A percentile compares a stretch with the other conserved stretches of the same genome.
These are phyloP conservation scores for Geosmithia putterillii DNA, from an alignment of 2,329 filamentous ascomycete genomes.

Conservation along the genomic window DNA sequence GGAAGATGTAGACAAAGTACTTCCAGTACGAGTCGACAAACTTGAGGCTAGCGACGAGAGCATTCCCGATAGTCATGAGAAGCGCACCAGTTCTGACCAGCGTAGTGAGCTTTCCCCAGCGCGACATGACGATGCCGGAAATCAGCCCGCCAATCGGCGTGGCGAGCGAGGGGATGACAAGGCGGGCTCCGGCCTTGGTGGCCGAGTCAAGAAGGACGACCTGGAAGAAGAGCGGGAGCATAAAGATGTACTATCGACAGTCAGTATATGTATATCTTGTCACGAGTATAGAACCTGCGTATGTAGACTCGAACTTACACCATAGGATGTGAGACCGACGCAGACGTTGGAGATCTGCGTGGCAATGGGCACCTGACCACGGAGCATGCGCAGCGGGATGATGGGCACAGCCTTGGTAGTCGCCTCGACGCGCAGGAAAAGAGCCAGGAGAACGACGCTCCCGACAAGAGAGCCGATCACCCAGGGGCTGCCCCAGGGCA, in stretches of 20 bases:
- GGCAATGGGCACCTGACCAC: constrained; percentile 38
- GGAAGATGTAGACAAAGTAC: constrained; percentile 44
- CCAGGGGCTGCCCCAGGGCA: constrained; percentile 36
- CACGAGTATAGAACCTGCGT: background rate
- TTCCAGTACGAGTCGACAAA: constrained; percentile 39
- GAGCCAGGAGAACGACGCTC: constrained; percentile 26
- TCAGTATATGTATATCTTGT: background rate
- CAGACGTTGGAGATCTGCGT: constrained; percentile 48
- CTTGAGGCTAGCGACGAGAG: constrained; percentile 33
- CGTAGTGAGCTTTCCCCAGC: constrained; percentile 36
- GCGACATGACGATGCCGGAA: constrained; percentile 46
- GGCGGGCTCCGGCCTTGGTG: constrained; percentile 49
- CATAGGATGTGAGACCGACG: constrained; percentile 48
- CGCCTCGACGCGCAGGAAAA: constrained; percentile 36
- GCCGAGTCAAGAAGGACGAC: constrained; percentile 52
- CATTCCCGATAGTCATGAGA: constrained; percentile 41
- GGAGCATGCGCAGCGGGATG: constrained; percentile 43
- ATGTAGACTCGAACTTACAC: constrained; percentile 27
- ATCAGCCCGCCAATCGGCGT: constrained; percentile 43
- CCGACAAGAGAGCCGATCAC: constrained; percentile 31
- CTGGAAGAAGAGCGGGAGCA: constrained; percentile 59
- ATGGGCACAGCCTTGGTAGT: constrained; percentile 37
- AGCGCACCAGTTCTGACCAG: constrained; percentile 37
- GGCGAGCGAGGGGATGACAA: constrained; percentile 50
- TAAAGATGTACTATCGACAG: constrained; percentile 45